Percentiles rank a stretch among this genome's conserved stretches.
These are phyloP conservation scores for Berberis vulgaris DNA, from an alignment of 164 flowering plant species.

Conservation along the genomic window DNA sequence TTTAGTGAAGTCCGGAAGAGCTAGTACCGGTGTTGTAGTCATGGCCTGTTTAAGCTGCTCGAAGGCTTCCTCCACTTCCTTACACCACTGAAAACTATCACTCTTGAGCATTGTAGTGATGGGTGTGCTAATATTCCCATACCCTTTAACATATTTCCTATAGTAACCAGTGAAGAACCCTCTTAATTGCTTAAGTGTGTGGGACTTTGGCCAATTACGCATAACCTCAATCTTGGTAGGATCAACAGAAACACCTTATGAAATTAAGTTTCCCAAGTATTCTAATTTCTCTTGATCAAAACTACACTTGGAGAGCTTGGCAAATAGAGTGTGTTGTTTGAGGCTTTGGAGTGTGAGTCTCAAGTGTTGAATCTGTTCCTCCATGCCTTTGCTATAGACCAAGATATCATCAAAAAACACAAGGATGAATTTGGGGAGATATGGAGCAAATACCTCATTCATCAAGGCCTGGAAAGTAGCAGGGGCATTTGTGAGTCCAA, in stretches of 20 bases:
- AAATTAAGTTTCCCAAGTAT: background rate
- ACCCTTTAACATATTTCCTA: background rate
- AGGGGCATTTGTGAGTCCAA: background rate
- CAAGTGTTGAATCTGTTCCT: background rate
- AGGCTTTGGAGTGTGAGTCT: background rate
- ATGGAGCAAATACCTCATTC: background rate
- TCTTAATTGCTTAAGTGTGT: background rate
- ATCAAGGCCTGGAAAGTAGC: background rate
- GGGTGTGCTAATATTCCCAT: background rate
- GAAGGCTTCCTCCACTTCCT: background rate
- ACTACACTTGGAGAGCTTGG: background rate
- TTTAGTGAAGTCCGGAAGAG: background rate
- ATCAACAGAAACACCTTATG: background rate
- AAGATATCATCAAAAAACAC: constrained; percentile 1
- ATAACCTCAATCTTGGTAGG: background rate
- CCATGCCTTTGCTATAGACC: background rate
- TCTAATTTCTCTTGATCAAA: background rate
- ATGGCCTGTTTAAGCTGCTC: background rate
- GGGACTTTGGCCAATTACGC: background rate
- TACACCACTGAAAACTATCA: background rate
- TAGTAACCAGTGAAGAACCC: background rate
- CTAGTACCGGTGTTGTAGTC: background rate
- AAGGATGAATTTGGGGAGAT: background rate
- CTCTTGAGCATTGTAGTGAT: background rate
- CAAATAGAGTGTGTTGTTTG: background rate